Base-by-base conservation (phyloP, 805 yeast species). In the Nakazawaea molendinolei region DNA sequence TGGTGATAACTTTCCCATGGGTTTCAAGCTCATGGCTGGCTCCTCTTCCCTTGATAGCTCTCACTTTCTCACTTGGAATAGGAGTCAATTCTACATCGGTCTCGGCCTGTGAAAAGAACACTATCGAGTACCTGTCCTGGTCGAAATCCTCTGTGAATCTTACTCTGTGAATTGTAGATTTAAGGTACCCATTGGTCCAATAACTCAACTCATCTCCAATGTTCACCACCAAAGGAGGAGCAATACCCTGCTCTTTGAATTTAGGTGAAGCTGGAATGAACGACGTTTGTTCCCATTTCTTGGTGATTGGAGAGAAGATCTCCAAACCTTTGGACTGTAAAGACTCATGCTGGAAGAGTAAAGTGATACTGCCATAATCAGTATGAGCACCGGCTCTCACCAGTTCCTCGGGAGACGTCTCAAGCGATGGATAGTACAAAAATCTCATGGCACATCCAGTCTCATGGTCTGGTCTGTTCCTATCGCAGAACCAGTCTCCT, bases 371-470 rank as follows among this genome's bases (percentile, higher is more conserved):
- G 1, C 92, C 92, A 49, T 81, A 83, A 50, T 83, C 90, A 1
- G 90, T 80, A 46, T 83, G 90, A 3, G 89, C 87, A 21, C 90
- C 90, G 3, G 87, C 89, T 36, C 87, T 61, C 34, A 78, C 67
- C 10, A 60, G 63, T 10, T 71, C 65, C 40, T 73, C 74, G 3
- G 76, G 71, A 32, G 55, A 48, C 2, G 56, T 47, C 38, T 64
- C 63, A 37, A 69, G 72, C 5, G 76, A 66, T 0, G 87, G 87
- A 49, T 82, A 82, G 49, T 76, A 81, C 33, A 82, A 58, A 46
- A 82, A 61, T 48, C 90, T 60, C 49, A 82, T 64, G 1, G 82
- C 71, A 4, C 84, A 64, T 10, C 84, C 83, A 16, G 81, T 71
- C 7, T 53, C 51, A 36, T 68, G 61, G n/a, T 56, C 56, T 0